phyloP scores from a whole-genome alignment of 2,329 filamentous ascomycete species.

The Phaeosphaeria sp. region DNA sequence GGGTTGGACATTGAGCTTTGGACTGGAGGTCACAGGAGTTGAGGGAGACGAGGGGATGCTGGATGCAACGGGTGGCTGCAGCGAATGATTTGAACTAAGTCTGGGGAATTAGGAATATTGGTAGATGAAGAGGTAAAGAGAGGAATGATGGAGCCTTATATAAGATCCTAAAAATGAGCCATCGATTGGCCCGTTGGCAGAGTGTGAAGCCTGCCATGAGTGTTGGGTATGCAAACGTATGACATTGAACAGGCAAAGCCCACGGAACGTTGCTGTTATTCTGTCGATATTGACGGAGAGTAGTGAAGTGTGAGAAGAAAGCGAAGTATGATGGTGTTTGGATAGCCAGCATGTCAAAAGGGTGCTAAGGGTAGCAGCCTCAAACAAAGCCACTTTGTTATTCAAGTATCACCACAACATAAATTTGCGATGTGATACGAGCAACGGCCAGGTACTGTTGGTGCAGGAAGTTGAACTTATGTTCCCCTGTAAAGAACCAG shows the following conservation, averaged over 20 bases:
- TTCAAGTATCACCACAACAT: not conserved
- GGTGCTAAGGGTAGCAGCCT: not conserved
- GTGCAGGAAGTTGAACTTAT: too few relatives aligned
- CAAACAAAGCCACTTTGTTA: not conserved
- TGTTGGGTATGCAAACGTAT: conserved; percentile 8
- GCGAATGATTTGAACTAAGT: not conserved
- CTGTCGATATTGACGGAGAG: not conserved
- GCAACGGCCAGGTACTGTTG: too few relatives aligned
- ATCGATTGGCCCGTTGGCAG: not conserved
- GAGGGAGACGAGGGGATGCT: not conserved
- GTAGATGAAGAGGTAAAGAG: not conserved
- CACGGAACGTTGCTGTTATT: not conserved
- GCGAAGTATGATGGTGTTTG: conserved; percentile 6
- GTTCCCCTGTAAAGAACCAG: too few relatives aligned
- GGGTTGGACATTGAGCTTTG: conserved; percentile 30
- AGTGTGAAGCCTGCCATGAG: not conserved
- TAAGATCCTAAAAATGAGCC: not conserved
- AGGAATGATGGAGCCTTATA: not conserved
- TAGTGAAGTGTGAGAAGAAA: not conserved
- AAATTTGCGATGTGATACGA: not conserved
- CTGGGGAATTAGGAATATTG: not conserved
- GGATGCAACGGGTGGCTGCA: not conserved
- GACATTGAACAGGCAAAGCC: conserved; percentile 11
- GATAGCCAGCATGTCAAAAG: conserved; percentile 9
- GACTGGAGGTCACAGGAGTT: not conserved